These are phyloP conservation scores for Colletotrichum ledebouriae DNA, from an alignment of 2,329 filamentous ascomycete genomes.

Conservation along the genomic window DNA sequence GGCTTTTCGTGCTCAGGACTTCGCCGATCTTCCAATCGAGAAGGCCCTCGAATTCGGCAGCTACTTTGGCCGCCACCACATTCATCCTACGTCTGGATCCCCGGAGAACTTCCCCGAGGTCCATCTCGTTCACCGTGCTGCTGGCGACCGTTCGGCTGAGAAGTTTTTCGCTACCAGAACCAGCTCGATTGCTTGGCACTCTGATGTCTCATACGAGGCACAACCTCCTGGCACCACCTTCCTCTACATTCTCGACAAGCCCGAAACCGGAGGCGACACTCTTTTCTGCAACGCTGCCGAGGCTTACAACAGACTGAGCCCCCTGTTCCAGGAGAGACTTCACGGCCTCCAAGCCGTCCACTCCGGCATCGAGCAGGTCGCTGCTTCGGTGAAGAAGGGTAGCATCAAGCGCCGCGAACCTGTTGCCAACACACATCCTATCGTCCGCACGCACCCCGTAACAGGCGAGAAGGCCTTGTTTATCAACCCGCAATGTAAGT, in stretches of 20 bases:
- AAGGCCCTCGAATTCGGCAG: slow-evolving; percentile 73
- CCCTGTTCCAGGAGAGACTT: slow-evolving; percentile 75
- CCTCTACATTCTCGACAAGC: slow-evolving; percentile 87
- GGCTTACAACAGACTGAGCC: slow-evolving; percentile 85
- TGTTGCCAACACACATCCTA: slow-evolving; percentile 39
- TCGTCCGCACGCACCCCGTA: slow-evolving; percentile 38
- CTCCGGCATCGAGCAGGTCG: slow-evolving; percentile 39
- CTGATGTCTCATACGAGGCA: slow-evolving; percentile 87
- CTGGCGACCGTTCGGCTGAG: slow-evolving; percentile 60
- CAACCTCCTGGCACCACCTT: slow-evolving; percentile 94
- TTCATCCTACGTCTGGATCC: slow-evolving; percentile 79
- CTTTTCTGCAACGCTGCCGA: slow-evolving; percentile 84
- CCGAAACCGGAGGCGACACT: slow-evolving; percentile 85
- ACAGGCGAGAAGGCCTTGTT: slow-evolving; percentile 40
- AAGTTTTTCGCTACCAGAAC: slow-evolving; percentile 77
- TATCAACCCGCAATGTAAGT: slow-evolving; percentile 41
- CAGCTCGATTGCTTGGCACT: slow-evolving; percentile 90
- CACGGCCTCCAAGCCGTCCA: slow-evolving; percentile 40
- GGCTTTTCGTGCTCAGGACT: slow-evolving; percentile 77
- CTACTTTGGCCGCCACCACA: slow-evolving; percentile 79
- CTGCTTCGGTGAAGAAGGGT: slow-evolving; percentile 38
- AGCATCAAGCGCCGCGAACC: slow-evolving; percentile 41
- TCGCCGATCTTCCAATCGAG: slow-evolving; percentile 71
- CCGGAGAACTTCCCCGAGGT: slow-evolving; percentile 76
- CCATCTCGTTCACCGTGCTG: slow-evolving; percentile 77